Evolutionary conservation across 2,329 filamentous ascomycete species (phyloP), one percentile per base, ranked within the genome.

Genomic region (Cladophialophora carrionii): DNA sequence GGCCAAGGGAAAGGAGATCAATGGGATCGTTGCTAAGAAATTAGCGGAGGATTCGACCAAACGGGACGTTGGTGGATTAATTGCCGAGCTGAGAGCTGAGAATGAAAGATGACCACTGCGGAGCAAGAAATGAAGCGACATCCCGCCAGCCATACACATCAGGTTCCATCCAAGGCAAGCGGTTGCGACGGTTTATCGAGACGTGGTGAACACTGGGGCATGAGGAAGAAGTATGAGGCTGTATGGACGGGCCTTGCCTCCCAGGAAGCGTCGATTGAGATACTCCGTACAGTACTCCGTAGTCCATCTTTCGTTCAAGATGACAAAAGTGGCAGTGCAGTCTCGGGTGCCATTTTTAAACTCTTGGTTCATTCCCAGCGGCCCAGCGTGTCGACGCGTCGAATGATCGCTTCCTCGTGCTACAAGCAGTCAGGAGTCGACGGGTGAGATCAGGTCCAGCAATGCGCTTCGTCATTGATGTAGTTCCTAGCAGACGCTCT

Each of bases 11-110:
- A 92, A 91, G 80, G 88, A 91, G 72, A 83, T 97, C 71, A 90
- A 90, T 68, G 84, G 85, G 22, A 79, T 92, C 71, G 84, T 99
- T 63, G 88, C 92, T 73, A 80, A 82, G 73, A 89, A 84, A 72
- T 80, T 99, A 69, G 88, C 88, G 29, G 88, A 91, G 72, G 94
- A 98, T 77, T 84, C 87, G 52, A 91, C 90, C 79, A 84, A 85
- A 78, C 87, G 89, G 75, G 88, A 96, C 75, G 88, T 88, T 74
- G 91, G 90, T 49, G 92, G 92, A 2, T 78, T 94, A 66, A 84
- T 92, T 79, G 88, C 89, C 43, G 91, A 96, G 80, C 85, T 91
- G 69, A 91, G 90, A 62, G 87, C 88, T 26, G 91, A 96, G 74
- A 98, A 98, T 78, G 91, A 90, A 72, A 88, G 92, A 79, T 88